Evolutionary conservation across 2,329 filamentous ascomycete genomes (phyloP).

Genomic region (Diaporthe helianthi): DNA sequence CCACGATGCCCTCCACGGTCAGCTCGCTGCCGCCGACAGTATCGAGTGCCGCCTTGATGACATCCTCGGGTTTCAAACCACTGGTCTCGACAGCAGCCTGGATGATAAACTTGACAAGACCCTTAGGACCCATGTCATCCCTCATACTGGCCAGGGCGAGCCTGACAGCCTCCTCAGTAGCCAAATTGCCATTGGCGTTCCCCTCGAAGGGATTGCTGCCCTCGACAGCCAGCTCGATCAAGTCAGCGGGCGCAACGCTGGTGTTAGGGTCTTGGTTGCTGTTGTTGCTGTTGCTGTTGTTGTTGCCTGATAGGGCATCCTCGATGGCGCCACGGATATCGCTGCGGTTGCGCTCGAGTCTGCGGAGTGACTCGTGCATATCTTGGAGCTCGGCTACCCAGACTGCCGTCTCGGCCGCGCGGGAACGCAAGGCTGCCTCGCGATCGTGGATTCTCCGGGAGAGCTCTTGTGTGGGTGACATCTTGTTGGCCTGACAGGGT

Average conservation of each 20-base stretch:
- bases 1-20: neutral
- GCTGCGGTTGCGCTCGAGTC: neutral
- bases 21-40: neutral
- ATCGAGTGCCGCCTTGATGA: neutral
- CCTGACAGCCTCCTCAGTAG: neutral
- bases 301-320: neutral
- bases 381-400: neutral
- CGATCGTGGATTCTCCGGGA: neutral
- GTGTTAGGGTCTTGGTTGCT: too few species aligned
- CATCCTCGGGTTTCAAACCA: neutral
- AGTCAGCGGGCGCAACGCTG: neutral
- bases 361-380: neutral
- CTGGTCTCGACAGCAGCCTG: neutral
- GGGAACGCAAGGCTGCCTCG: neutral
- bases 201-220: neutral
- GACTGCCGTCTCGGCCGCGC: neutral
- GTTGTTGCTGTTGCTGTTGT: too few species aligned
- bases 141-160: neutral
- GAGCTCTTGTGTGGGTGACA: neutral
- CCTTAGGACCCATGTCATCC: neutral
- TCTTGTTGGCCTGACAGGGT: neutral
- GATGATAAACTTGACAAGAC: neutral
- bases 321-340: neutral
- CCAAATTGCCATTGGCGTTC: neutral
- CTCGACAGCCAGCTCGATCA: neutral